phyloP scores from a whole-genome alignment of 2,329 filamentous ascomycete species.

The Talaromyces marneffei region DNA sequence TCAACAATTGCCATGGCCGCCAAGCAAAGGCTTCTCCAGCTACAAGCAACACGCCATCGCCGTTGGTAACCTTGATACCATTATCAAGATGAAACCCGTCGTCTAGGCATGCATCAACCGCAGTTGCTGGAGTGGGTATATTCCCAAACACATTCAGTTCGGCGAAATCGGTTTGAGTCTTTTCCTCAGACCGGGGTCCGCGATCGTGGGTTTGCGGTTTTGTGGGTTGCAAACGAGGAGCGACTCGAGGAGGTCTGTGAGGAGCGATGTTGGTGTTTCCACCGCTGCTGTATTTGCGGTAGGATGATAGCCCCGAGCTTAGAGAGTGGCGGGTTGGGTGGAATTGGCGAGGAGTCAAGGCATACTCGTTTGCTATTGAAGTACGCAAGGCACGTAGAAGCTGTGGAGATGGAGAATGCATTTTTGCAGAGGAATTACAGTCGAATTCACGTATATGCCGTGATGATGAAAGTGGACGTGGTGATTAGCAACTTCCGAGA shows the following conservation, averaged over 20 bases:
- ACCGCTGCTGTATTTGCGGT: conserved; percentile 23
- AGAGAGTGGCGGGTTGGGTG: conserved; percentile 1
- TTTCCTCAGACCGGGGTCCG: conserved; percentile 55
- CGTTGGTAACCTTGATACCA: conserved; percentile 63
- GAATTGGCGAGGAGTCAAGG: not conserved
- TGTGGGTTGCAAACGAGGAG: conserved; percentile 28
- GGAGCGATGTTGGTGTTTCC: conserved; percentile 17
- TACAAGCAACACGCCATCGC: conserved; percentile 70
- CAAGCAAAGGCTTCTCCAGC: conserved; percentile 84
- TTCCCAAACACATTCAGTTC: conserved; percentile 73
- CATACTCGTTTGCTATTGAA: conserved; percentile 20
- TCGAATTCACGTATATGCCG: not conserved
- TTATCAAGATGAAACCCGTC: conserved; percentile 86
- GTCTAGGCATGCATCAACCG: conserved; percentile 72
- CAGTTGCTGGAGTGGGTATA: conserved; percentile 70
- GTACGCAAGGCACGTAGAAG: conserved; percentile 39
- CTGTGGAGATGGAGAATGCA: conserved; percentile 38
- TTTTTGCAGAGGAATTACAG: conserved; percentile 11
- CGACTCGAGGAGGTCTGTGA: conserved; percentile 26
- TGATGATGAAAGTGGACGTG: not conserved
- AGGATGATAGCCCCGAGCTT: conserved; percentile 15
- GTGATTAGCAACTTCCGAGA: not conserved
- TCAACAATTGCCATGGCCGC: conserved; percentile 64
- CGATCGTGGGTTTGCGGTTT: conserved; percentile 49
- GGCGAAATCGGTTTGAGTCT: conserved; percentile 65